Conservation (phyloP, 108 stramenopile genomes). For the Poteriospumella lacustris region DNA sequence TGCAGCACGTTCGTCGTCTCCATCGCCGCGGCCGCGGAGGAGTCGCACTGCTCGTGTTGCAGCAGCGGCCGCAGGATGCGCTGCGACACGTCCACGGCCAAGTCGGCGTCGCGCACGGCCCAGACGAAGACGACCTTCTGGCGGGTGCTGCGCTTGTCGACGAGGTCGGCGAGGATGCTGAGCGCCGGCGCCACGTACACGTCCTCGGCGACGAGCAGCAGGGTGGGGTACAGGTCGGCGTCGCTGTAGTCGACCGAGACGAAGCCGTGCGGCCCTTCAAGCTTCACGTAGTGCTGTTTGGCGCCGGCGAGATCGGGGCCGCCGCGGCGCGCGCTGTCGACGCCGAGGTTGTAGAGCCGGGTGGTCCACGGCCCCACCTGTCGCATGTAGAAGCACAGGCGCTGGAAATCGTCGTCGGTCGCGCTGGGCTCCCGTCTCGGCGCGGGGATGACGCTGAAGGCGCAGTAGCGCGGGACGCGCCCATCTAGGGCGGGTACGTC, state of each 20-base stretch:
- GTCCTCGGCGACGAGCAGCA: constrained; percentile 48
- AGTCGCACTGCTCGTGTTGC: too few relatives aligned
- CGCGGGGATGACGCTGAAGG: constrained; percentile 41
- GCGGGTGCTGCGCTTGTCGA: background rate
- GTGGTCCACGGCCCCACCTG: background rate
- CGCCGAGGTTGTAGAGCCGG: background rate
- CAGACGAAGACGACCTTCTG: background rate
- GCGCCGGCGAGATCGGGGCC: background rate
- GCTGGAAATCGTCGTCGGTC: background rate
- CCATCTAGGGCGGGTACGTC: constrained; percentile 29
- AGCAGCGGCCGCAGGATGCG: too few relatives aligned
- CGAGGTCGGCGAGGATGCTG: constrained; percentile 29
- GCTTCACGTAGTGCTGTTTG: background rate
- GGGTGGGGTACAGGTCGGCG: background rate
- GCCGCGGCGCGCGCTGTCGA: background rate
- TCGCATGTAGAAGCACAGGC: background rate
- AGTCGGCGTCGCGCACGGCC: background rate
- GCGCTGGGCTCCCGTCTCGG: constrained; percentile 30
- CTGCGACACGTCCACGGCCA: too few relatives aligned
- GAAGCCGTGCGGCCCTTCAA: constrained; percentile 40
- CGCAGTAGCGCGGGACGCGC: constrained; percentile 33
- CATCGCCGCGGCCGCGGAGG: too few relatives aligned
- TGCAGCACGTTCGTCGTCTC: too few relatives aligned
- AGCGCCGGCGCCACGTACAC: constrained; percentile 48
- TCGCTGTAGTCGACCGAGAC: background rate